Evolutionary conservation across 179 eudicot species (phyloP).

Genomic region (Spergularia azorica): DNA sequence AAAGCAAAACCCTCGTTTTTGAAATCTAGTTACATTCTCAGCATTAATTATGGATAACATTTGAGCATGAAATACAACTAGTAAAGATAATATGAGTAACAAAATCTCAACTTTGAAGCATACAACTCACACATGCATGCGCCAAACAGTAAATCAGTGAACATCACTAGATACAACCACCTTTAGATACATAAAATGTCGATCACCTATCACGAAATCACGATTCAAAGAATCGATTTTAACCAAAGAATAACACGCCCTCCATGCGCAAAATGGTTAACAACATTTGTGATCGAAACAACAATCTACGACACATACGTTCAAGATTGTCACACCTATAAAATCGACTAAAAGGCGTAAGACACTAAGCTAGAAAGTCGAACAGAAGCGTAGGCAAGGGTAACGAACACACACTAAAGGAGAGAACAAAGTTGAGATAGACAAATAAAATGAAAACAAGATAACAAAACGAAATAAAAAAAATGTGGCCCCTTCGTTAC

Average conservation of each 20-base stretch:
- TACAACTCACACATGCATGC: not conserved
- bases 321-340: no score
- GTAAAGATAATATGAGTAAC: not conserved
- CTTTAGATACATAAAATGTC: not conserved
- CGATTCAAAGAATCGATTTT: not conserved
- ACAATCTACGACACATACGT: not conserved
- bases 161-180: not conserved
- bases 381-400: not conserved
- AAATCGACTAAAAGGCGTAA: no score
- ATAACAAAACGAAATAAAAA: not conserved
- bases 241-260: not conserved
- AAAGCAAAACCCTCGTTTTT: not conserved
- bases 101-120: not conserved
- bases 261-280: not conserved
- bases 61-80: constrained; percentile 3
- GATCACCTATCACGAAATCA: not conserved
- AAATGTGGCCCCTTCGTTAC: not conserved
- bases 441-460: constrained; percentile 15
- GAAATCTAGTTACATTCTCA: not conserved
- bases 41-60: constrained; percentile 8
- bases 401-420: not conserved
- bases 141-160: not conserved
- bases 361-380: no score
- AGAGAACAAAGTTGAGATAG: not conserved
- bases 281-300: not conserved